Conservation (phyloP, 2,329 filamentous ascomycete genomes). For the Thielaviopsis punctulata region DNA sequence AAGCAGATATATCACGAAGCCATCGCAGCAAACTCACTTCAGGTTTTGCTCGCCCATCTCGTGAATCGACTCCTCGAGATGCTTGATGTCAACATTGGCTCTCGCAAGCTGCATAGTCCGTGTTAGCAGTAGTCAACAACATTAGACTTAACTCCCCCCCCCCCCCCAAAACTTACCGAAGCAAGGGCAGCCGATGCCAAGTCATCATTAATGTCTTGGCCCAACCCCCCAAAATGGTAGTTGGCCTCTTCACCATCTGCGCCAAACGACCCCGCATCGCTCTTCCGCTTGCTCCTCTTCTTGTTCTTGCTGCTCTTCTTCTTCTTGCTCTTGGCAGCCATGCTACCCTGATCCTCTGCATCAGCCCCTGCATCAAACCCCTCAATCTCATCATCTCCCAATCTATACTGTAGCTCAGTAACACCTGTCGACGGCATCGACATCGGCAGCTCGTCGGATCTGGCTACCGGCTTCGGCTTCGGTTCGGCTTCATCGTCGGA, state of each 20-base stretch:
- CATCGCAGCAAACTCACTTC: conserved; percentile 20
- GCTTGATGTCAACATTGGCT: conserved; percentile 26
- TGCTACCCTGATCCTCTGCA: background rate
- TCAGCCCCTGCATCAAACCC: background rate
- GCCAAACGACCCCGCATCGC: conserved; percentile 15
- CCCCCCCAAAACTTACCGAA: conserved; percentile 38
- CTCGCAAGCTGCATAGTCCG: conserved; percentile 14
- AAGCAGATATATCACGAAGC: conserved; percentile 11
- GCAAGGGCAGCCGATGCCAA: conserved; percentile 48
- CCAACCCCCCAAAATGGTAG: conserved; percentile 12
- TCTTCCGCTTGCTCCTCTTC: conserved; percentile 11
- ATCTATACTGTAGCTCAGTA: background rate
- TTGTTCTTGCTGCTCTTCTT: conserved; percentile 9
- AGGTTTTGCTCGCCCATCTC: conserved; percentile 39
- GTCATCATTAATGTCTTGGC: conserved; percentile 27
- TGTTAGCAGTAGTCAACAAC: background rate
- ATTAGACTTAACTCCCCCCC: background rate
- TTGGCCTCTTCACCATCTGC: conserved; percentile 11
- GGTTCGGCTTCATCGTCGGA: conserved; percentile 17
- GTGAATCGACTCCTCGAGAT: conserved; percentile 35
- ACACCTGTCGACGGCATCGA: background rate
- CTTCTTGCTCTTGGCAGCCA: conserved; percentile 4
- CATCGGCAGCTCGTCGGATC: background rate
- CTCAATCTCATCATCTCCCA: background rate
- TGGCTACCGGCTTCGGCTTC: background rate